Evolutionary conservation across 257 asterid genomes (phyloP).

Genomic region (Pogostemon cablin): DNA sequence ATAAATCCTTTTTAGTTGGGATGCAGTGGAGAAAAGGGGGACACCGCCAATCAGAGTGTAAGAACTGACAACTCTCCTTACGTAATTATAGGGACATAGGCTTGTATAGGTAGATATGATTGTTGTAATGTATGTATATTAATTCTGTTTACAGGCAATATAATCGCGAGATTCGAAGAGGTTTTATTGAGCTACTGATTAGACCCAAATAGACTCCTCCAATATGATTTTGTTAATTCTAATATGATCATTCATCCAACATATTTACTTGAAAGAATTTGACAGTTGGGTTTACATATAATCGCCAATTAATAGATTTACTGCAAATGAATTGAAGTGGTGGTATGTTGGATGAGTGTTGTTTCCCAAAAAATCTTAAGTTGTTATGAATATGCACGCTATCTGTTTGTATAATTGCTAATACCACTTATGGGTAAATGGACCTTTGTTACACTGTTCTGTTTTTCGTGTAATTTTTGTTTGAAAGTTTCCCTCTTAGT

Average conservation of each 20-base stretch:
- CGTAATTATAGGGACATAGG: neutral
- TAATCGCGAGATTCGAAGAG: conserved; percentile 10
- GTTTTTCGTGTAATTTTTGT: conserved; percentile 7
- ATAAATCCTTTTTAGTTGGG: no score
- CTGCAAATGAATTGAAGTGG: neutral
- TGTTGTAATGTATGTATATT: neutral
- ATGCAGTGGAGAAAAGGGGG: neutral
- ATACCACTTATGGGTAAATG: neutral
- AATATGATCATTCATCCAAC: neutral
- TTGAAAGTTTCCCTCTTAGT: neutral
- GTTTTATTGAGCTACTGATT: neutral
- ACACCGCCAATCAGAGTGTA: neutral
- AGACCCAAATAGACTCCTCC: neutral
- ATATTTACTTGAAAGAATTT: neutral
- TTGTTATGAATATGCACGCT: conserved; percentile 14
- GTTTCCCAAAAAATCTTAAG: neutral
- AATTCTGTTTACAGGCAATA: conserved; percentile 22
- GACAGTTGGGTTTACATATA: neutral
- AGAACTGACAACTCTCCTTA: neutral
- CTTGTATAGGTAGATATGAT: neutral
- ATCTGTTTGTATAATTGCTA: conserved; percentile 39
- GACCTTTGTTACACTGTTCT: neutral
- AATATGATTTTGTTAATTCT: neutral
- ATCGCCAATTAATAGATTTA: neutral
- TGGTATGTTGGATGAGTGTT: neutral